Evolutionary conservation across 768 basidiomycete genomes (phyloP).

Genomic region (Amanita inopinata): DNA sequence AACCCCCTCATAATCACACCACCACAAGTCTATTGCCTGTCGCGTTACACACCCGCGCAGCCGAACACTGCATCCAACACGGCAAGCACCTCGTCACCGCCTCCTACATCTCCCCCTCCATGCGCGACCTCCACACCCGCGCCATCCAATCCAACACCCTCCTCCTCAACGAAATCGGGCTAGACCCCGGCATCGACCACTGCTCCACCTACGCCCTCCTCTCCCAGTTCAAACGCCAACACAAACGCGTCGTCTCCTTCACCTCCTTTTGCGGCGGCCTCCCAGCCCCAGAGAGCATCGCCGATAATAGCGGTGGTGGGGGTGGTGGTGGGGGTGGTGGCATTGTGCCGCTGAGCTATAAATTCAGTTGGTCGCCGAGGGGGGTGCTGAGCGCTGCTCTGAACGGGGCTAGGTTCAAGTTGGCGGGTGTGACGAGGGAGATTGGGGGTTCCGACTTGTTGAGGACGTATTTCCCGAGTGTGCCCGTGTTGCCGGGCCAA

Average conservation of each 20-base stretch:
- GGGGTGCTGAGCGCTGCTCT: constrained; percentile 78
- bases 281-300: constrained; percentile 61
- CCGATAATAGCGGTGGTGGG: no score
- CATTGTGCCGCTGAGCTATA: constrained; percentile 73
- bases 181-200: constrained; percentile 88
- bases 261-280: constrained; percentile 90
- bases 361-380: constrained; percentile 88
- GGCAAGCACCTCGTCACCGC: constrained; percentile 80
- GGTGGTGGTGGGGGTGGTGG: no score
- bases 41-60: constrained; percentile 59
- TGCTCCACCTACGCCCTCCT: constrained; percentile 75
- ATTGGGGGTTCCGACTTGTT: constrained; percentile 50
- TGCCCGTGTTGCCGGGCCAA: constrained; percentile 37
- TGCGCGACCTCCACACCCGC: constrained; percentile 55
- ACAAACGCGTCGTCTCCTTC: constrained; percentile 59
- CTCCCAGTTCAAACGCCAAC: constrained; percentile 34
- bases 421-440: constrained; percentile 20
- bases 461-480: constrained; percentile 45
- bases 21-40: constrained; percentile 72
- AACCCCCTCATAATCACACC: background rate
- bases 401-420: constrained; percentile 60
- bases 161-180: constrained; percentile 81
- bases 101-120: constrained; percentile 77
- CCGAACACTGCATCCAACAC: constrained; percentile 60
- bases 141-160: constrained; percentile 56